Base-by-base conservation (phyloP, 139 green algal species). In the Chlorella sp. region DNA sequence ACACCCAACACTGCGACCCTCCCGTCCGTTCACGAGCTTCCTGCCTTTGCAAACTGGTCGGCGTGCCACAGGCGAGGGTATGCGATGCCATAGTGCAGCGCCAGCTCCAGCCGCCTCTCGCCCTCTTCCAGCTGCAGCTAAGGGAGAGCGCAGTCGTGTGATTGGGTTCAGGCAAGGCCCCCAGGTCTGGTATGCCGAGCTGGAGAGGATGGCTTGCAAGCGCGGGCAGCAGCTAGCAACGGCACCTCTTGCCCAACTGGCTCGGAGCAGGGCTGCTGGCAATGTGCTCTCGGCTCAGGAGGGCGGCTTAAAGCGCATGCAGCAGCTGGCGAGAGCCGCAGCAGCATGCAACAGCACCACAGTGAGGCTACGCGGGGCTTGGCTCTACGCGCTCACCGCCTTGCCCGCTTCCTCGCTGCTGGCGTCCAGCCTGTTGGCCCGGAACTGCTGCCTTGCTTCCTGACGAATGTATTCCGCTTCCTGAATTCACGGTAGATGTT, bases 21-120 rank as follows among this genome's bases (percentile, higher is more conserved):
- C 5, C 58, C 32, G 22, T 7, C 30, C 3, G 8, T 65, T 13
- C 30, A 41, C 32, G 24, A 13, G 28, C 1, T 34, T 9, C 1
- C 2, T 43, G 62, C 79, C 79, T 76, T 84, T 36, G 32, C 64
- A 65, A 75, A 84, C 64, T 84, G 79, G 64, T 84, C 79, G 32
- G 72, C 72, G 32, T 86, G 81, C 32, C 43, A 46, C 2, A 86
- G 41, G 24, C 81, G 81, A 0, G 81, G 81, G 72, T 81, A 86
- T 0, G 81, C 70, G 36, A 86, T 86, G 30, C 56, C 43, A n/a
- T 86, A 86, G 56, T 86, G 81, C 6, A 81, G 43, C 7, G 54
- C 81, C 34, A 86, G 46, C 81, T 80, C 40, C 54, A 86, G 41
- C 54, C 81, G 22, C 46, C 58, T 73, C 54, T 81, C 70, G 5